Evolutionary conservation across 768 basidiomycete species (phyloP).

Genomic region (Russula ochroleuca): DNA sequence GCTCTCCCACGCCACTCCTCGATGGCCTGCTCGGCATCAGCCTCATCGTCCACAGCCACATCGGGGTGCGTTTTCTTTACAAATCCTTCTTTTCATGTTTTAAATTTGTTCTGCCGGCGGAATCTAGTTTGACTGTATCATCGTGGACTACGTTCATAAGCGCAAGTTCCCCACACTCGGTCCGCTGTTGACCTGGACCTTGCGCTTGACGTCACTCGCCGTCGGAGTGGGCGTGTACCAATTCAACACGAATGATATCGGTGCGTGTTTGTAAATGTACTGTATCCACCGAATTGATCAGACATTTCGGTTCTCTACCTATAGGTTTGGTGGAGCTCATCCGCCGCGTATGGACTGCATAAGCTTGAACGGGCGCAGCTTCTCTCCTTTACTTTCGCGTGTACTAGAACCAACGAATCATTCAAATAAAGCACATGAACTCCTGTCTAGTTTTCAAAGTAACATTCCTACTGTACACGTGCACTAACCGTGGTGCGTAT

Average conservation of each 20-base stretch:
- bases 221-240: constrained; percentile 90
- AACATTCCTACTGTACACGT: neutral
- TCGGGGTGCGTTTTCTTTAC: constrained; percentile 60
- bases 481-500: neutral
- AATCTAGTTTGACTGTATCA: constrained; percentile 61
- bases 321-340: constrained; percentile 82
- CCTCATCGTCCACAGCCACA: constrained; percentile 91
- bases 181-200: constrained; percentile 62
- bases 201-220: constrained; percentile 73
- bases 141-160: constrained; percentile 82
- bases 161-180: constrained; percentile 92
- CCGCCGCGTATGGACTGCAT: constrained; percentile 79
- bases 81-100: too few relatives aligned
- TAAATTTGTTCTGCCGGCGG: neutral
- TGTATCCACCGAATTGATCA: neutral
- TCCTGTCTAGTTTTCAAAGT: neutral
- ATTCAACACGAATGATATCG: constrained; percentile 98
- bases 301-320: constrained; percentile 2
- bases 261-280: constrained; percentile 45
- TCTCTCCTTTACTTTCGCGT: neutral
- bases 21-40: constrained; percentile 87
- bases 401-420: constrained; percentile 9
- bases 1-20: constrained; percentile 72
- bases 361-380: neutral
- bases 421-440: neutral